Conservation (phyloP, 2,329 filamentous ascomycete genomes). For the Colletotrichum sp. region DNA sequence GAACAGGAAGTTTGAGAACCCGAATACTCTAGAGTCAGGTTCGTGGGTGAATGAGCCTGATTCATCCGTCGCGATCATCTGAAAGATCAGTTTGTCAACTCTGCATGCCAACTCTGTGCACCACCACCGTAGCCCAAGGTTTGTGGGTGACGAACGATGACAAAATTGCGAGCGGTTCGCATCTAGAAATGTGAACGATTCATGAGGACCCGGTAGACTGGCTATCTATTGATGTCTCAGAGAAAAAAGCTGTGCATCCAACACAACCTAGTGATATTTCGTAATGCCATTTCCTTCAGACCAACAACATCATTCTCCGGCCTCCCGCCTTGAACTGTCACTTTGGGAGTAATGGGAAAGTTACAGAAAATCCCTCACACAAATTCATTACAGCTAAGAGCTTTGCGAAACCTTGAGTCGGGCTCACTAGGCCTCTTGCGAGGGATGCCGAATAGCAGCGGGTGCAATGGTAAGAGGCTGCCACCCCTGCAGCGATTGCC, state of each 20-base stretch:
- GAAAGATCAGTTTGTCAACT: background rate
- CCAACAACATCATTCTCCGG: background rate
- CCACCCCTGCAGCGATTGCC: background rate
- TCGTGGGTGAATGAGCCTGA: background rate
- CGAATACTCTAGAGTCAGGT: conserved; percentile 4
- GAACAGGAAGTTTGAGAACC: conserved; percentile 18
- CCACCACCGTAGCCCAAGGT: background rate
- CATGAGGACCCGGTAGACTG: background rate
- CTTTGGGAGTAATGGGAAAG: background rate
- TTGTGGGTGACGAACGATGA: background rate
- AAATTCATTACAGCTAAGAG: background rate
- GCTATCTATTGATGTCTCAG: background rate
- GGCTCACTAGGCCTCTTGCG: background rate
- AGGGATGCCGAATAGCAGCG: background rate
- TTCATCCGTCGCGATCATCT: conserved; percentile 1
- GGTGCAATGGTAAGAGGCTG: background rate
- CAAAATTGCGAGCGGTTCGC: background rate
- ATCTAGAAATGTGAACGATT: background rate
- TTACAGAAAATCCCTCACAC: background rate
- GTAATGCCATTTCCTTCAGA: background rate
- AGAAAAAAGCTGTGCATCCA: background rate
- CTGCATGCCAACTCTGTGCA: background rate
- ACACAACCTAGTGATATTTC: background rate
- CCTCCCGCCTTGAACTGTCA: background rate
- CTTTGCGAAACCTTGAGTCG: background rate